Evolutionary conservation across 495 filamentous ascomycete species (phyloP), one percentile per base, ranked within the genome.

Genomic region (Penicillium cinerascens): DNA sequence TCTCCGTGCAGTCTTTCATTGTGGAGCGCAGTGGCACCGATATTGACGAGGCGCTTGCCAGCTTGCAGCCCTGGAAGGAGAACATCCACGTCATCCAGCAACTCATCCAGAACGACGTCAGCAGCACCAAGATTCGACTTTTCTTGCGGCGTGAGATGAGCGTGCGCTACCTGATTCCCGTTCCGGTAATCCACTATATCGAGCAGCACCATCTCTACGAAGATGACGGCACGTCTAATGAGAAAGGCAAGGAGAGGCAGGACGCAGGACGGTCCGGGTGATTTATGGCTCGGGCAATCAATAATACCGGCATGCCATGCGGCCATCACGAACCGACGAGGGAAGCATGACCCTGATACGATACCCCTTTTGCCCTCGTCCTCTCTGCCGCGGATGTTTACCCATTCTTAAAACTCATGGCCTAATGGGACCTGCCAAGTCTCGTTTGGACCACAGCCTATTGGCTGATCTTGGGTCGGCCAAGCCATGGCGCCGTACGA

Each of bases 31-130:
- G 81, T 37, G 92, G 92, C n/a, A 93, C 91, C 16, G 89, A 93
- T 58, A 86, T 93, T 51, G 87, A 92, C 53, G 87, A 91, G 58
- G 89, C 90, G 3, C 74, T 93, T 18, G 82, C 85, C 22, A 82
- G 78, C 41, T 74, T 95, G 38, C 82, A 89, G 61, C 82, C 84
- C 29, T 87, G 79, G 80, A 79, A 82, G 44, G 78, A 83, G 43
- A 93, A 95, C 52, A 95, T 97, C 51, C 83, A 88, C 63, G 84
- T 93, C 42, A 91, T 96, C 55, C 85, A 87, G 58, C 91, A 95
- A 61, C 81, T 93, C 43, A 91, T 97, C 42, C 85, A 89, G 41
- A 96, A 96, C 61, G 87, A 95, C 59, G 87, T 97, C 52, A 89
- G 85, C 62, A 90, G 86, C 41, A 95, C 91, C 26, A 93, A 92